These are phyloP conservation scores for Leccinellum albellum DNA, from an alignment of 768 basidiomycete species.

Conservation along the genomic window DNA sequence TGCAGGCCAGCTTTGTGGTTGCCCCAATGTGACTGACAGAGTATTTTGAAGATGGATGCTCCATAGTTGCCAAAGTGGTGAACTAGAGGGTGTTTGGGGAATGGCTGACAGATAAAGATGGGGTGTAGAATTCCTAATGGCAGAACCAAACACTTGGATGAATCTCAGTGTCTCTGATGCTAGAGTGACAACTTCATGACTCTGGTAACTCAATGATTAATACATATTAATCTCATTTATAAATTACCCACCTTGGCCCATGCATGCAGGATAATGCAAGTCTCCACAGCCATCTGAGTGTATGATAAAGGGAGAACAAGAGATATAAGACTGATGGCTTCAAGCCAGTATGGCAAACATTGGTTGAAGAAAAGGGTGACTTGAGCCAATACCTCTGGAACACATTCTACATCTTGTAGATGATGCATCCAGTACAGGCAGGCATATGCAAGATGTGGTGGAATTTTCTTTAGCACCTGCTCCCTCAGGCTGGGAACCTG, in stretches of 20 bases:
- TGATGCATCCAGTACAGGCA: neutral
- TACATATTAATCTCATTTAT: neutral
- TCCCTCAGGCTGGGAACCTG: neutral
- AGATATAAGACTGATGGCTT: neutral
- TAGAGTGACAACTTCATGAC: neutral
- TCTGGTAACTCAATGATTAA: neutral
- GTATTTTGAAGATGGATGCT: neutral
- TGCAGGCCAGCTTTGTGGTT: neutral
- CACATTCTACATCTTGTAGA: neutral
- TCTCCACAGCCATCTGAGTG: neutral
- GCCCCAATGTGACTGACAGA: neutral
- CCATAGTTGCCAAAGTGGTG: neutral
- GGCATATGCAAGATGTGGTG: neutral
- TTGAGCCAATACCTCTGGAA: neutral
- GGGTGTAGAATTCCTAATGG: neutral
- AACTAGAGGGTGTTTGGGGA: neutral
- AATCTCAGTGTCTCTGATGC: neutral
- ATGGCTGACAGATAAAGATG: neutral
- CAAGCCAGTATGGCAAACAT: neutral
- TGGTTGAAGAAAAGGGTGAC: neutral
- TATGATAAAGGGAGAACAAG: neutral
- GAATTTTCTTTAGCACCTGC: neutral
- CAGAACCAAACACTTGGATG: neutral
- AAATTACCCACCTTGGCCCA: neutral
- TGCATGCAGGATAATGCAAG: neutral